A percentile compares a stretch with the other conserved stretches of the same genome.
These are phyloP conservation scores for Basipetospora chlamydospora DNA, from an alignment of 2,329 filamentous ascomycete genomes.

Conservation along the genomic window DNA sequence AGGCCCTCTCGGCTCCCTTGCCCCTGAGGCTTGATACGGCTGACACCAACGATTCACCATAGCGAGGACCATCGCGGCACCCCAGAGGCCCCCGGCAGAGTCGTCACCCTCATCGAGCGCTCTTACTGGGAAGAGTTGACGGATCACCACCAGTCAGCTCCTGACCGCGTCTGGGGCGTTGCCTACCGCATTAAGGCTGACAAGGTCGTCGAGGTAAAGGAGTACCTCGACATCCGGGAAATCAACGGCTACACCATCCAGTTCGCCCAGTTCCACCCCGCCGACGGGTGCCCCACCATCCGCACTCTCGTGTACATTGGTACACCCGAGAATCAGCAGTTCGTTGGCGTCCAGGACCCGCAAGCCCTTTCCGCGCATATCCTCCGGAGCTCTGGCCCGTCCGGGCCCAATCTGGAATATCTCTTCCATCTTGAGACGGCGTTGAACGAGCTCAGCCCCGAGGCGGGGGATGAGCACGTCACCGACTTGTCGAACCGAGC, in stretches of 20 bases:
- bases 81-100: constrained; percentile 70
- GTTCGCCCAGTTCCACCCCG: constrained; percentile 67
- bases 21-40: too few relatives aligned
- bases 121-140: constrained; percentile 70
- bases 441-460: constrained; percentile 55
- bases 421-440: constrained; percentile 66
- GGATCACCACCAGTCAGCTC: constrained; percentile 46
- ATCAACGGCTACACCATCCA: constrained; percentile 96
- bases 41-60: too few relatives aligned
- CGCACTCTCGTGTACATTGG: constrained; percentile 78
- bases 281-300: constrained; percentile 25
- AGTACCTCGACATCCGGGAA: constrained; percentile 89
- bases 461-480: constrained; percentile 73
- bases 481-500: constrained; percentile 65
- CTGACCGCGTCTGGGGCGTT: constrained; percentile 71
- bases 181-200: constrained; percentile 70
- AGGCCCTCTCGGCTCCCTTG: too few relatives aligned
- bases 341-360: constrained; percentile 70
- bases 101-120: constrained; percentile 81
- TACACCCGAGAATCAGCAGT: constrained; percentile 83
- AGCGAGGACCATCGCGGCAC: constrained; percentile 95
- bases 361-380: constrained; percentile 71
- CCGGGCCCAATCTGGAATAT: constrained; percentile 83
- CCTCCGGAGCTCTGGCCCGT: constrained; percentile 59
- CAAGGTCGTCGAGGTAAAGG: constrained; percentile 65